A percentile compares a stretch with the other conserved stretches of the same genome.
Evolutionary conservation across 768 basidiomycete genomes (phyloP).

Genomic region (Hypsizygus marmoreus): DNA sequence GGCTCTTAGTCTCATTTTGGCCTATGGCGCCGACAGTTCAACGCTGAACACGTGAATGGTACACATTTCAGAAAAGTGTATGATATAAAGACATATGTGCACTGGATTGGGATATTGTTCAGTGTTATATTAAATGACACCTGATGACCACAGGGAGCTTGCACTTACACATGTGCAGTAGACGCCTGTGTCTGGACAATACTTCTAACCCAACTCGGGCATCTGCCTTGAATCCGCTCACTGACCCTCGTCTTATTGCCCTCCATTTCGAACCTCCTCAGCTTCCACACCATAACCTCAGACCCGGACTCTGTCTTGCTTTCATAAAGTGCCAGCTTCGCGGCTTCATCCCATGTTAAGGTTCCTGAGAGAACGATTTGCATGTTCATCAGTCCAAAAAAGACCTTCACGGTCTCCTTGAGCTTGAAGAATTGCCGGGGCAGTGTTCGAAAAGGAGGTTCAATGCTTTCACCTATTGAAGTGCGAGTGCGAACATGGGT

Average conservation of each 20-base stretch:
- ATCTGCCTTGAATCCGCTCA: slow-evolving; percentile 33
- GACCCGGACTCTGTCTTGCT: slow-evolving; percentile 18
- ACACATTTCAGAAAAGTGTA: slow-evolving; percentile 20
- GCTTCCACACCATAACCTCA: slow-evolving; percentile 30
- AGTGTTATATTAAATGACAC: neutral
- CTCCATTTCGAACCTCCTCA: slow-evolving; percentile 29
- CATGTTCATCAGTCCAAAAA: slow-evolving; percentile 30
- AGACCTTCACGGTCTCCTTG: slow-evolving; percentile 32
- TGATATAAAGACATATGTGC: slow-evolving; percentile 33
- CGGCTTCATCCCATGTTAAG: slow-evolving; percentile 33
- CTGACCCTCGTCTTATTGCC: slow-evolving; percentile 29
- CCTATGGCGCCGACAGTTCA: no score
- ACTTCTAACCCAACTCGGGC: slow-evolving; percentile 24
- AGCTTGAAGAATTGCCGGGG: slow-evolving; percentile 32
- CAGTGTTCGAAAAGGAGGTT: slow-evolving; percentile 7
- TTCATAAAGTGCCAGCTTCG: slow-evolving; percentile 30
- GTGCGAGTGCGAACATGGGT: slow-evolving; percentile 14
- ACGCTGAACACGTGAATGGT: neutral
- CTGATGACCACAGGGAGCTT: neutral
- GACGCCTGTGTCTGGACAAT: slow-evolving; percentile 28
- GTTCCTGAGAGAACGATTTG: slow-evolving; percentile 30
- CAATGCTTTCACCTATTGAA: neutral
- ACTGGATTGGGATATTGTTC: no score
- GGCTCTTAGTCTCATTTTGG: no score
- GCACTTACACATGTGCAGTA: slow-evolving; percentile 29